Base-by-base conservation (phyloP, 257 asterid species). In the Scutellaria minor region DNA sequence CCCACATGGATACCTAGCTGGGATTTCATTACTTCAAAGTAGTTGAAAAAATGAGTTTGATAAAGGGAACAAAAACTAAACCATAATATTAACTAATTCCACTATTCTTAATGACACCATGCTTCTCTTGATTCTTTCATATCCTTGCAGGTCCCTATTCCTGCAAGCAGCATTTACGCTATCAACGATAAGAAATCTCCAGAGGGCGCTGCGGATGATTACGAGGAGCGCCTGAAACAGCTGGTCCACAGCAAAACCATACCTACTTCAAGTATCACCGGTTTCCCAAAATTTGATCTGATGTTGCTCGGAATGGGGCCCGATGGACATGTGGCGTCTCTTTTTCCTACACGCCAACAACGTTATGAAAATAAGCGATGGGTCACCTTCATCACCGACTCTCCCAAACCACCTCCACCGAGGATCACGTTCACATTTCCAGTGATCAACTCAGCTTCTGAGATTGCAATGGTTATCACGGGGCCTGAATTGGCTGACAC, bases 341-440 rank as follows among this genome's bases (percentile, higher is more conserved):
- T 89, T 20, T 92, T 92, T 84, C 97, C 97, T 10, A 31, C 78
- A 5, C 96, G 79, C 64, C 53, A 71, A 6, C 98, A 86, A 0
- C 87, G 87, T 67, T 75, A 65, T 9, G 96, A 89, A 78, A 83
- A 82, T 79, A 73, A 87, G 56, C 83, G 86, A 0, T 85, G 96
- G 90, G 98, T 92, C 39, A 92, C 98, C n/a, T 89, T 75, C 86
- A 85, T 92, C 4, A 85, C 77, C 0, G 96, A 92, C 81, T 86
- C 98, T 1, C 98, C 98, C 42, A 89, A 89, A 50, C 96, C 95
- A 51, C 96, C 96, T 6, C 93, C 93, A 1, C 88, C 91, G 0
- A 84, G 97, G 80, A 92, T 92, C 80, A 89, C 97, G 10, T 89
- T 89, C 88, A 92, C 96, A 0, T 92, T 89, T 42, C 96, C 98